These are phyloP conservation scores for Paracamarosporium sp. DNA, from an alignment of 2,329 filamentous ascomycete genomes.

Conservation along the genomic window DNA sequence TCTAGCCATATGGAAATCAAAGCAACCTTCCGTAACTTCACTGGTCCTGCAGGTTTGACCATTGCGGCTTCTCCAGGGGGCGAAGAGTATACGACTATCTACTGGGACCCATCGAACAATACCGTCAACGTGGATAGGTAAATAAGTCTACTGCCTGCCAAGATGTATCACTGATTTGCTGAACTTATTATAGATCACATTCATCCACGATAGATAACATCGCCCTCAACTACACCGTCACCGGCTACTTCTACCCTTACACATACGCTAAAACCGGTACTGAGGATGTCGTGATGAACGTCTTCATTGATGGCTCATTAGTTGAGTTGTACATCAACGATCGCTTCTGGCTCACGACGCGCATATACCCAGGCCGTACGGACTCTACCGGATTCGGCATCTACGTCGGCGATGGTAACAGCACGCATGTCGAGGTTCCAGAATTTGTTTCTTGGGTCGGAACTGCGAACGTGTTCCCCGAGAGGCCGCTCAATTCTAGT, in stretches of 20 bases:
- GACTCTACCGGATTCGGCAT: conserved; percentile 54
- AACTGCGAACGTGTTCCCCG: conserved; percentile 48
- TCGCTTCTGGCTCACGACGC: conserved; percentile 48
- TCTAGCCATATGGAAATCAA: conserved; percentile 51
- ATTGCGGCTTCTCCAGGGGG: conserved; percentile 52
- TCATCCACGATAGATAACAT: conserved; percentile 53
- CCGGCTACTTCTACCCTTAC: conserved; percentile 56
- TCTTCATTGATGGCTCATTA: conserved; percentile 57
- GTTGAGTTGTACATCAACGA: conserved; percentile 57
- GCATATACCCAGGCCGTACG: conserved; percentile 54
- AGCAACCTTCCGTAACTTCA: conserved; percentile 47
- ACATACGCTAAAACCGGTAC: conserved; percentile 40
- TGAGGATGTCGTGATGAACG: conserved; percentile 51
- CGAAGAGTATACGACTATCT: conserved; percentile 54
- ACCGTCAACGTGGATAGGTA: conserved; percentile 54
- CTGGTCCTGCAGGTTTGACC: conserved; percentile 50
- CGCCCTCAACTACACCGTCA: conserved; percentile 49
- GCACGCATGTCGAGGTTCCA: conserved; percentile 44
- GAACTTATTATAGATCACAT: conserved; percentile 21
- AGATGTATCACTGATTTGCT: neutral
- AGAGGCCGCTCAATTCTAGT: conserved; percentile 50
- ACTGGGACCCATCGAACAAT: conserved; percentile 54
- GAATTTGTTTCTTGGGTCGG: conserved; percentile 50
- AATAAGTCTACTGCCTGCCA: neutral
- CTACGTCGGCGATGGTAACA: conserved; percentile 46